Evolutionary conservation across 768 basidiomycete genomes (phyloP).

Genomic region (Rhodosporidiobolus odoratus): DNA sequence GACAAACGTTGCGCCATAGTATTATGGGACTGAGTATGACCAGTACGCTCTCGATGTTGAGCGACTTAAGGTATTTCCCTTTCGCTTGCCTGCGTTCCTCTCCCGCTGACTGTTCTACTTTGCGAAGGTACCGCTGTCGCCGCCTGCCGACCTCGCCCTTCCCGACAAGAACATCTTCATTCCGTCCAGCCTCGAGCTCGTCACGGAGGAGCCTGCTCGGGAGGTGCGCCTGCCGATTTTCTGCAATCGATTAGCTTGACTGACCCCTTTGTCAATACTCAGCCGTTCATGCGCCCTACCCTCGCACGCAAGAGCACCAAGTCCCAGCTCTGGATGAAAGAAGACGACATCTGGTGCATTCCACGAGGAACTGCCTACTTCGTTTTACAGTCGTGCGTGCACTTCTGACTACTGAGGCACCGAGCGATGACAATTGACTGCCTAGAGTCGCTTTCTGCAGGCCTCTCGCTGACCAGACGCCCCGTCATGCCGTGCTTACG

Average conservation of each 20-base stretch:
- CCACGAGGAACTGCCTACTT: constrained; percentile 57
- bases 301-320: constrained; percentile 67
- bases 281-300: constrained; percentile 70
- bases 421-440: background rate
- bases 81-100: no score
- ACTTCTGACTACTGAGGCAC: background rate
- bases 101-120: background rate
- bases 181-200: constrained; percentile 71
- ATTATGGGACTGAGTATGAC: constrained; percentile 81
- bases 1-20: constrained; percentile 41
- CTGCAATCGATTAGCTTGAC: accelerated
- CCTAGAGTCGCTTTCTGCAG: constrained; percentile 35
- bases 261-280: background rate
- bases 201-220: constrained; percentile 59
- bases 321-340: constrained; percentile 85
- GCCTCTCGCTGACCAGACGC: constrained; percentile 50
- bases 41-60: constrained; percentile 5
- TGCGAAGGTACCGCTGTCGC: constrained; percentile 50
- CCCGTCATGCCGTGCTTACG: constrained; percentile 68
- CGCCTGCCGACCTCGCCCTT: constrained; percentile 66
- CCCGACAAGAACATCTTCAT: constrained; percentile 85
- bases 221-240: constrained; percentile 52
- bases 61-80: background rate
- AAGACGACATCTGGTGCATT: constrained; percentile 59
- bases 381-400: constrained; percentile 63